Evolutionary conservation across 1,139 yeast genomes (phyloP), one percentile per base, ranked within the genome.

Genomic region (Magnusiomyces fungicola): DNA sequence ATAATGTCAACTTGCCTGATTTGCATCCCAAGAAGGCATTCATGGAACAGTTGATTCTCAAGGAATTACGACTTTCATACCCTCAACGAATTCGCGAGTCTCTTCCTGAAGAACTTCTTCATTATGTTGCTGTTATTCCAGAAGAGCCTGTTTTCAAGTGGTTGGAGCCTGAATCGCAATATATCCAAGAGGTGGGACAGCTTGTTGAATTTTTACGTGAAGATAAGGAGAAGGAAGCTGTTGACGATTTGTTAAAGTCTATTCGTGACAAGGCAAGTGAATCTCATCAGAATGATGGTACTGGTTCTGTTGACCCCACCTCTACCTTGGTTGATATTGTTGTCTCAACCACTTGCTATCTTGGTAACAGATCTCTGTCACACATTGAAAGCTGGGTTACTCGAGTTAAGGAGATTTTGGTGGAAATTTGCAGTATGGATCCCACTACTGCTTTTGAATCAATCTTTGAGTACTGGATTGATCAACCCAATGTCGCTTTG

Each of bases 341-440:
- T 23, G 74, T 83, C 56, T 90, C 87, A 61, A 74, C 85, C 0
- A 74, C 88, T 50, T 85, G 94, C 45, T 83, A 81, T 60, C 81
- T 89, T 53, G 97, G 97, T 24, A 83, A 88, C 44, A 78, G 97
- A 62, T 89, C 97, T 0, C 76, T 90, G 44, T 86, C 95, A 23
- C 95, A 95, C 51, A 89, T 89, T 39, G 82, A 81, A 49, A 80
- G 80, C 57, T 81, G 85, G 63, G 72, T 88, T 53, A 73, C 75
- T 40, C 76, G 81, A 53, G 76, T 81, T 49, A 67, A 73, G 34
- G 73, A 72, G 43, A 74, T 80, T 50, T 68, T 90, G 56, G 66
- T 69, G 50, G 72, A 73, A 23, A 64, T 81, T 23, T 51, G 54
- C 46, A 36, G 33, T 24, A 42, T 43, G 33, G 50, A 49, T 34